Evolutionary conservation across 2,329 filamentous ascomycete species (phyloP).

Genomic region (Diaporthe eres): DNA sequence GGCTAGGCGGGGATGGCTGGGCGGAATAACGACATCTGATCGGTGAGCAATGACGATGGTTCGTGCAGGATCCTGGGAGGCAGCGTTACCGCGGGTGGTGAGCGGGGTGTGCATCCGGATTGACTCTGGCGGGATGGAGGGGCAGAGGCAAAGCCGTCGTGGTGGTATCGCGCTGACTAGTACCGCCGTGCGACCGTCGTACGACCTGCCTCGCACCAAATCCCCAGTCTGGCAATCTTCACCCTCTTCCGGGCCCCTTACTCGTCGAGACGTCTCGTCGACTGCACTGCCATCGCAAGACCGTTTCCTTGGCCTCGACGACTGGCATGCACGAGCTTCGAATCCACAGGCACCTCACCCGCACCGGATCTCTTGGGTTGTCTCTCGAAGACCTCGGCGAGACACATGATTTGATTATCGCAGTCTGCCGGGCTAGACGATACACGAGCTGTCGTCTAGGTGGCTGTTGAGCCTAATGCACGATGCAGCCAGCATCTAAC

Average conservation of each 20-base stretch:
- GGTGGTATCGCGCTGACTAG: slow-evolving; percentile 29
- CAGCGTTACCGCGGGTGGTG: slow-evolving; percentile 4
- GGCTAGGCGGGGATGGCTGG: slow-evolving; percentile 20
- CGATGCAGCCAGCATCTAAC: slow-evolving; percentile 9
- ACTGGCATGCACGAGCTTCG: background rate
- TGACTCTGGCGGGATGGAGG: slow-evolving; percentile 15
- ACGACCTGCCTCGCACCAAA: slow-evolving; percentile 18
- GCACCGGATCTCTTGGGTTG: background rate
- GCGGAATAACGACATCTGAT: slow-evolving; percentile 1
- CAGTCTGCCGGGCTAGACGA: background rate
- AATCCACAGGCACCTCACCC: background rate
- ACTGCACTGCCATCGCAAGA: slow-evolving; percentile 17
- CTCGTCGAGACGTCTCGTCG: slow-evolving; percentile 12
- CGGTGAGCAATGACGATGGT: slow-evolving; percentile 21
- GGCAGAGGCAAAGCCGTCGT: slow-evolving; percentile 9
- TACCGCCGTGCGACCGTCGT: slow-evolving; percentile 14
- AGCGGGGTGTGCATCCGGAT: slow-evolving; percentile 16
- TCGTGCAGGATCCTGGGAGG: background rate
- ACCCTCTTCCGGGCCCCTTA: slow-evolving; percentile 10
- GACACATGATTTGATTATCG: slow-evolving; percentile 17
- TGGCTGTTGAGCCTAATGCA: slow-evolving; percentile 24
- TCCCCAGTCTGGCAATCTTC: slow-evolving; percentile 23
- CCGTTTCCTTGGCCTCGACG: background rate
- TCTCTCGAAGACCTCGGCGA: slow-evolving; percentile 12
- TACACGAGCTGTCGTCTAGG: background rate